Evolutionary conservation across 352 stramenopile species (phyloP).

Genomic region (Phytophthora pistaciae): DNA sequence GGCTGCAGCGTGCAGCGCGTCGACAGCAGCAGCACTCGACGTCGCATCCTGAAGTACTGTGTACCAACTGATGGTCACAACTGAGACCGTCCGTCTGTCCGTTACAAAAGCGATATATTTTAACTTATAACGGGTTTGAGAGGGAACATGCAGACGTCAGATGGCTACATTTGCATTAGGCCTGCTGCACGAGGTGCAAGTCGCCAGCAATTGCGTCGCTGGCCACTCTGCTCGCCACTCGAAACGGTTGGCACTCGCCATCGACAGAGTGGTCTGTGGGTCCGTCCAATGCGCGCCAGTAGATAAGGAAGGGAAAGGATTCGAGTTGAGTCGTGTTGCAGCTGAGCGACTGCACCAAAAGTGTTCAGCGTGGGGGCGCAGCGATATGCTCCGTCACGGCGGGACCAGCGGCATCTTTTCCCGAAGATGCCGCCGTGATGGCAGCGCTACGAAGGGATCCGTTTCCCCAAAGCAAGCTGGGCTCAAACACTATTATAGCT

Average conservation of each 20-base stretch:
- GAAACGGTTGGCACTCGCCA: constrained; percentile 27
- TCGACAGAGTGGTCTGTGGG: background rate
- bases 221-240: constrained; percentile 26
- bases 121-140: constrained; percentile 9
- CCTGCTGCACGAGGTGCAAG: background rate
- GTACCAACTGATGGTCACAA: constrained; percentile 12
- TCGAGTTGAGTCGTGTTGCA: constrained; percentile 4
- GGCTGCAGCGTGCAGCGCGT: background rate
- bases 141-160: constrained; percentile 13
- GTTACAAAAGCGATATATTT: constrained; percentile 13
- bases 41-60: constrained; percentile 17
- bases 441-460: constrained; percentile 10
- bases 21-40: constrained; percentile 16
- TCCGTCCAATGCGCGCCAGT: background rate
- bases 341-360: constrained; percentile 9
- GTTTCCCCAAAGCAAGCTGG: constrained; percentile 9
- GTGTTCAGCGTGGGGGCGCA: constrained; percentile 4
- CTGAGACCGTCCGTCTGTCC: constrained; percentile 10
- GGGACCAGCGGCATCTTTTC: background rate
- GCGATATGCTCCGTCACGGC: constrained; percentile 3
- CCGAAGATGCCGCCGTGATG: background rate
- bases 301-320: background rate
- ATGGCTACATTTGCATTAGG: constrained; percentile 26
- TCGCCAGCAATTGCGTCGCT: constrained; percentile 30
- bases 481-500: background rate